Base-by-base conservation (phyloP, 805 yeast species). In the Alloascoidea hylecoeti region DNA sequence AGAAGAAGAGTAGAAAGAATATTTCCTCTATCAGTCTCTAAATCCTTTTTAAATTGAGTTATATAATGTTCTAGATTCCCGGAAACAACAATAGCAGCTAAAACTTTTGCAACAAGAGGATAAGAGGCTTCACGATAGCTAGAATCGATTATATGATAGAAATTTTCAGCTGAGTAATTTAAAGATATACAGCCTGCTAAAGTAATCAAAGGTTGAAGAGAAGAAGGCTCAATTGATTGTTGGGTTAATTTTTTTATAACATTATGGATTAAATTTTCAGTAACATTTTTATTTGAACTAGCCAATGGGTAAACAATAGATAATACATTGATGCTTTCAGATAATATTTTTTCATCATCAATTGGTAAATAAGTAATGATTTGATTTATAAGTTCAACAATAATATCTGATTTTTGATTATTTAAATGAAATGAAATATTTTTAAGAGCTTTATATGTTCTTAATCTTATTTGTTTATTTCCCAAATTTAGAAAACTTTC, bases 1-100 rank as follows among this genome's bases (percentile, higher is more conserved):
- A 68, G 67, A 28, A 63, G 64, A 33, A 60, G 51, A 34, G 56
- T 55, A 46, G 64, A 67, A 1, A 58, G 42, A 13, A 54, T 38
- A 28, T 51, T 42, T 18, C 40, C 37, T 13, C 41, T 47, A 2
- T 37, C 17, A 3, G 43, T 16, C 18, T 47, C 35, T 41, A 50
- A 51, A 15, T 33, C 18, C 28, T 51, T 50, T 37, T 51, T 44
- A 2, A 17, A 38, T 3, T 38, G 18, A 15, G 30, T 9, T 9
- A 48, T 36, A 32, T 47, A 51, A n/a, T 53, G 46, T 3, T 41
- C 39, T 18, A 51, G 37, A 9, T 45, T 40, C 18, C 48, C 56
- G 35, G 47, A 37, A 18, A 52, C 45, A 5, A 50, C 43, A 18
- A 54, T 34, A 28, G 38, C 23, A 9, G 33, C 15, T 2, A 45